Base-by-base conservation (phyloP, 257 asterid species). In the Penstemon newberryi region DNA sequence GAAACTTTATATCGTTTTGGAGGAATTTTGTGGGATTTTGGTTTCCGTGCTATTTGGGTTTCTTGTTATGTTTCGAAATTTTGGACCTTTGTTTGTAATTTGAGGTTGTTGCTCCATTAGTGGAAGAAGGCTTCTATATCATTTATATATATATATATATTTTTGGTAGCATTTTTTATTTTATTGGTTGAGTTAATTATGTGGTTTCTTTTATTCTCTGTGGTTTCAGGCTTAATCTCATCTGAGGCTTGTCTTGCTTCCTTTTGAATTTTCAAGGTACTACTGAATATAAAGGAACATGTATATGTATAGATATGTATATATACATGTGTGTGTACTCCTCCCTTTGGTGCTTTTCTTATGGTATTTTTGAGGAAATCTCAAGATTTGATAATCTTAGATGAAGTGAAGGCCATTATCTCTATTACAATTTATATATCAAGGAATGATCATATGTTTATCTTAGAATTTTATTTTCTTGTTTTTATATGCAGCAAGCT, bases 401-500 rank as follows among this genome's bases (percentile, higher is more conserved):
- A 61, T 47, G 33, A 25, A 25, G 33, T 25, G 33, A 25, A 25
- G 33, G 33, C 33, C 33, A 25, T 25, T 25, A 25, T 25, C 33
- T 25, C 33, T 1, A 25, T 25, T 25, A 25, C 33, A 25, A 25
- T 25, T 25, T 25, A 25, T 25, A 25, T 25, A 25, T 25, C 33
- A 25, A 25, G 33, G 33, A 25, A 25, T 25, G 33, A 25, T 25
- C 33, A 25, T 25, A 25, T 25, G 33, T 25, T 25, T 25, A 2
- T 25, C 33, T 25, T 25, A 25, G 2, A 25, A 25, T 25, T 25
- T 25, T 25, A 25, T 1, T 25, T 7, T 57, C 63, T 43, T 47
- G 58, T 56, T 57, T 73, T 41, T 10, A 46, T 42, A 33, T 78
- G 77, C 84, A 65, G 79, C 82, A 67, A 72, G 70, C 56, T 49